These are phyloP conservation scores for Ogataea ramenticola DNA, from an alignment of 805 yeast species.

Conservation along the genomic window DNA sequence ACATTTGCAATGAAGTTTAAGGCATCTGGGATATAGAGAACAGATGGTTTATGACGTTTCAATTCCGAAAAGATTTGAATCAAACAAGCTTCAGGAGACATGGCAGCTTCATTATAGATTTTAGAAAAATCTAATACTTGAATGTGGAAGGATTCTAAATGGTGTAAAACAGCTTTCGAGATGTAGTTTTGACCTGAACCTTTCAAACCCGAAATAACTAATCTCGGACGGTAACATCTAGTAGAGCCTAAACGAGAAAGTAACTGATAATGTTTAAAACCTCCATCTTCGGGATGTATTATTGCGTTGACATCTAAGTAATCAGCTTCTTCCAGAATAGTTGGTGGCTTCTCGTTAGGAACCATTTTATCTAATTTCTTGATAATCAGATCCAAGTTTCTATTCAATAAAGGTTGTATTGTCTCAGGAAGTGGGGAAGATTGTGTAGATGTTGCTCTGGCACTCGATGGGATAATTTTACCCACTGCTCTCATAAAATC, in stretches of 20 bases:
- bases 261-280: conserved; percentile 63
- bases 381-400: conserved; percentile 40
- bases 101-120: conserved; percentile 67
- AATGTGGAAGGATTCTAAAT: conserved; percentile 82
- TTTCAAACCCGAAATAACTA: conserved; percentile 60
- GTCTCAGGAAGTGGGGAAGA: conserved; percentile 77
- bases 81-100: conserved; percentile 76
- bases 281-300: conserved; percentile 47
- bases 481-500: conserved; percentile 85
- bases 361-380: conserved; percentile 46
- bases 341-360: conserved; percentile 49
- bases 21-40: conserved; percentile 74
- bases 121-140: conserved; percentile 80
- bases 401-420: conserved; percentile 55
- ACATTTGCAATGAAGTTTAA: conserved; percentile 70
- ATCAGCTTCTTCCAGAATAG: conserved; percentile 63
- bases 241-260: conserved; percentile 32
- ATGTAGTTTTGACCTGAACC: conserved; percentile 89
- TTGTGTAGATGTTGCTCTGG: conserved; percentile 64
- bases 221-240: conserved; percentile 74
- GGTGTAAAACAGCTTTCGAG: conserved; percentile 72
- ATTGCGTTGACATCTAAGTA: conserved; percentile 48
- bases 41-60: conserved; percentile 81
- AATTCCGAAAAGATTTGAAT: conserved; percentile 85
- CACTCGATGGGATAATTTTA: conserved; percentile 86